Base-by-base conservation (phyloP, 225 moss, liverwort and hornwort species). In the Lunularia cruciata region DNA sequence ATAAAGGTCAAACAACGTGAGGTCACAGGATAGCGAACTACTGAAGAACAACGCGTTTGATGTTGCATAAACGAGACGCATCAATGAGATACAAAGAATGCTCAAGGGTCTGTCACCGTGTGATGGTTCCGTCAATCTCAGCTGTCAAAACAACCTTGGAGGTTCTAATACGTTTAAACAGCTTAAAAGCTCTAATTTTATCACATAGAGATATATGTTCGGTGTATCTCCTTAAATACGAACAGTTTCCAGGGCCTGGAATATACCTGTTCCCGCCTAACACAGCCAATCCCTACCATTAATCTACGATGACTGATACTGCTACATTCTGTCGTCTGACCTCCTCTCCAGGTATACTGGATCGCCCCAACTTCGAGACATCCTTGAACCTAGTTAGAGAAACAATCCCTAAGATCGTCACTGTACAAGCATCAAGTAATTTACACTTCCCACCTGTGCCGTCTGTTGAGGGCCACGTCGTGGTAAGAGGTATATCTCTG, bases 381-480 rank as follows among this genome's bases (percentile, higher is more conserved):
- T 6, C 61, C 23, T 26, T 40, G 26, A 38, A n/a, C 36, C 6
- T n/a, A 9, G 4, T 27, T 12, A 54, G 6, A 54, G 27, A 60
- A 22, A 10, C 20, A 6, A 43, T 63, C 11, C 42, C 63, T 64
- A 46, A 16, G 51, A 10, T 51, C 19, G 15, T 34, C n/a, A 67
- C 67, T 67, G 23, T 67, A 67, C 67, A 67, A 9, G 3, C 11
- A 36, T 3, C 23, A 6, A 47, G 6, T 18, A 67, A 49, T 67
- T 51, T 67, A 67, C 67, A 51, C 10, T 28, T 51, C 28, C 22
- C 51, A 67, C 67, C 1, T 67, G 22, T 14, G 20, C 15, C 47
- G 22, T 67, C 35, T 33, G 26, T 67, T 4, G 32, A 48, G n/a
- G 18, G 32, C 19, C 32, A 47, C 15, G 2, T 65, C 8, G 46